Percentiles rank a stretch among this genome's conserved stretches.
These are phyloP conservation scores for Trichoderma sp. DNA, from an alignment of 2,329 filamentous ascomycete genomes.

Conservation along the genomic window DNA sequence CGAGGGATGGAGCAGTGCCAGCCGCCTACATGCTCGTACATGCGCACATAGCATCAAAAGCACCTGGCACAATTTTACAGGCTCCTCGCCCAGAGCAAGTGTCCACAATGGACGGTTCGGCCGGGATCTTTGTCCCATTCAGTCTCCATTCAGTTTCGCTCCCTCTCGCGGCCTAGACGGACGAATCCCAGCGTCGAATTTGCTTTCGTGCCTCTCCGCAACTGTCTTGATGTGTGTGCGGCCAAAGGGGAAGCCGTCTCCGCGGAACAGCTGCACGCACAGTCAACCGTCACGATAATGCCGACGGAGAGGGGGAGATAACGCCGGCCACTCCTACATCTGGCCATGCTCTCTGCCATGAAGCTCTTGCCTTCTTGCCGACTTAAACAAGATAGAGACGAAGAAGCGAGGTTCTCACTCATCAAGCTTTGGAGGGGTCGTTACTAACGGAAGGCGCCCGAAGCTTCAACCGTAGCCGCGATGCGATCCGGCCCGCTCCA, in stretches of 20 bases:
- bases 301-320: slow-evolving; percentile 2
- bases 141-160: background rate
- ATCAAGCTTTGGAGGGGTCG: background rate
- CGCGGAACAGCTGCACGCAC: background rate
- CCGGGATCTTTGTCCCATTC: background rate
- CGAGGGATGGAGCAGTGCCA: slow-evolving; percentile 13
- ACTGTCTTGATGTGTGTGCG: background rate
- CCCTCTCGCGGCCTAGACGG: background rate
- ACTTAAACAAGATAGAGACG: background rate
- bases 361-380: background rate
- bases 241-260: background rate
- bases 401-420: background rate
- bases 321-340: background rate
- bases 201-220: background rate
- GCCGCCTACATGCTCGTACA: slow-evolving; percentile 11
- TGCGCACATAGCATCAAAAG: slow-evolving; percentile 3
- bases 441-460: background rate
- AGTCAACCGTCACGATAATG: background rate
- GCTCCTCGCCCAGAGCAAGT: slow-evolving; percentile 13
- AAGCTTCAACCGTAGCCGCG: background rate
- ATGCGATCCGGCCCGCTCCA: background rate
- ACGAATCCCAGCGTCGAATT: slow-evolving; percentile 1
- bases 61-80: slow-evolving; percentile 18
- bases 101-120: slow-evolving; percentile 8
- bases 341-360: background rate